These are phyloP conservation scores for Cryphonectria radicalis DNA, from an alignment of 2,329 filamentous ascomycete species.

Conservation along the genomic window DNA sequence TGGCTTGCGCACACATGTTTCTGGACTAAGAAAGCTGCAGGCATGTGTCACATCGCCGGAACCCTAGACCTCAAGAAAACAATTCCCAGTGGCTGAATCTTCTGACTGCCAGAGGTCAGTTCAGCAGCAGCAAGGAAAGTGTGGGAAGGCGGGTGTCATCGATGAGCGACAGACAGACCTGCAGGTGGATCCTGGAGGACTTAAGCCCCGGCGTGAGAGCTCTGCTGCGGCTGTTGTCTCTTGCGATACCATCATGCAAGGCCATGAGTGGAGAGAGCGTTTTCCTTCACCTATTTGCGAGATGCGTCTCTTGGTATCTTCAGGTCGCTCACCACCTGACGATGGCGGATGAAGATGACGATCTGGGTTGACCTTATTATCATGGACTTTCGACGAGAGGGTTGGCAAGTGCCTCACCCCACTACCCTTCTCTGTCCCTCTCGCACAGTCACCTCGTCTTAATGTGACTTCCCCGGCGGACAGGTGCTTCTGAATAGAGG, in stretches of 20 bases:
- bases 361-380: background rate
- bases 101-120: background rate
- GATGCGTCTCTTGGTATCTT: background rate
- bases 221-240: background rate
- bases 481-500: background rate
- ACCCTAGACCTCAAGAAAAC: background rate
- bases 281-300: background rate
- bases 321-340: background rate
- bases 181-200: background rate
- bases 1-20: constrained; percentile 1
- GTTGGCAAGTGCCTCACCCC: background rate
- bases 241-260: background rate
- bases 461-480: background rate
- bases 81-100: background rate
- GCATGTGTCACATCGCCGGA: constrained; percentile 17
- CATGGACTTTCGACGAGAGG: background rate
- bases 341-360: background rate
- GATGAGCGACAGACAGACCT: background rate
- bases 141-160: background rate
- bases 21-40: constrained; percentile 4
- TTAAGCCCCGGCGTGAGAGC: background rate
- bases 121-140: background rate
- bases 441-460: background rate
- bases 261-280: background rate
- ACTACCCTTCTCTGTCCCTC: background rate